Percentiles rank a stretch among this genome's conserved stretches.
Evolutionary conservation across 2,329 filamentous ascomycete species (phyloP).

Genomic region (Podosphaera xanthii): DNA sequence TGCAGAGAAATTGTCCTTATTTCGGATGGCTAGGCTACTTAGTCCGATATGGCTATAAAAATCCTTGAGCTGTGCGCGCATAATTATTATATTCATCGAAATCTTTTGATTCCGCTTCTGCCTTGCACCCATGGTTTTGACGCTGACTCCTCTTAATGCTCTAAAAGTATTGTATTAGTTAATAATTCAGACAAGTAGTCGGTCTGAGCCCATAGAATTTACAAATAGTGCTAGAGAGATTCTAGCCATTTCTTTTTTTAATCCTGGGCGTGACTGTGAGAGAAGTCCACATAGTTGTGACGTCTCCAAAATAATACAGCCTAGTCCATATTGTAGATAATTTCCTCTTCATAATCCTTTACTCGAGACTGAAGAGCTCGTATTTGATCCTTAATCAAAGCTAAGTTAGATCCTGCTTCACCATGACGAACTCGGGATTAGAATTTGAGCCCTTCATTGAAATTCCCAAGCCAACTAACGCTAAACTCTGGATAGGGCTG

Average conservation of each 20-base stretch:
- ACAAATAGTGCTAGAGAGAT: neutral
- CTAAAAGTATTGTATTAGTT: no score
- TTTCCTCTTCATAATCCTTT: neutral
- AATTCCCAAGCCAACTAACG: neutral
- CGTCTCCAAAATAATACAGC: neutral
- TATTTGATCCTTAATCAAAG: neutral
- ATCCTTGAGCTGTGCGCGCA: no score
- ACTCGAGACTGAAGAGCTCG: neutral
- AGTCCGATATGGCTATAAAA: no score
- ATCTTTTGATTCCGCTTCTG: no score
- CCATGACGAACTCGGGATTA: neutral
- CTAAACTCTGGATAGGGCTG: neutral
- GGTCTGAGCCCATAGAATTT: neutral
- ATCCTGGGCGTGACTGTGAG: slow-evolving; percentile 10
- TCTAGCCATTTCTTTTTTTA: neutral
- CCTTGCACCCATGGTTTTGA: no score
- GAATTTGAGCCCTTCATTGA: neutral
- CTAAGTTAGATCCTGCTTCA: neutral
- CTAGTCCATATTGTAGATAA: slow-evolving; percentile 1
- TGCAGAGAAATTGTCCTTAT: slow-evolving; percentile 2
- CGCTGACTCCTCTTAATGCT: no score
- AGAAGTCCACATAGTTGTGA: slow-evolving; percentile 19
- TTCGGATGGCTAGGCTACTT: neutral
- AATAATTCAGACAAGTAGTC: no score
- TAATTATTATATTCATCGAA: no score